phyloP scores from a whole-genome alignment of 1,139 yeast genomes.

The Geotrichum histeridarum region DNA sequence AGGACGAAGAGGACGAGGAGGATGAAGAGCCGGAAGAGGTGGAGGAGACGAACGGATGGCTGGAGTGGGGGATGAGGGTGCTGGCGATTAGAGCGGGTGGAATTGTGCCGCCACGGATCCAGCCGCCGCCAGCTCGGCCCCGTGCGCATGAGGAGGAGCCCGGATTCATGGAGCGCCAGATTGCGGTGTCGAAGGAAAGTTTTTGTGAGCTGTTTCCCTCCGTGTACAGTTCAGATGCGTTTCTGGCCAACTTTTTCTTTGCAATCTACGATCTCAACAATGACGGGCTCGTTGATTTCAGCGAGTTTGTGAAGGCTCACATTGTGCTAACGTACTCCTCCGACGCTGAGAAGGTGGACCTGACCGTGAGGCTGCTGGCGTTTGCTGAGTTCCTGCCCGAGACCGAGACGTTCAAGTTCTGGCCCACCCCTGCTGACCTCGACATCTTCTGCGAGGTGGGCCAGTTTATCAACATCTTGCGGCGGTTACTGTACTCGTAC shows the following conservation, averaged over 20 bases:
- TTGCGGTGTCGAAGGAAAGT: constrained; percentile 17
- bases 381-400: constrained; percentile 2
- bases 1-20: neutral
- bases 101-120: too few relatives aligned
- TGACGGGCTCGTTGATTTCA: constrained; percentile 26
- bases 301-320: constrained; percentile 23
- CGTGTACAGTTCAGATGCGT: constrained; percentile 14
- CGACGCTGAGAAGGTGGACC: constrained; percentile 10
- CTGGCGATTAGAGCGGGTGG: too few relatives aligned
- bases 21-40: neutral
- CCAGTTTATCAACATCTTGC: constrained; percentile 10
- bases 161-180: neutral
- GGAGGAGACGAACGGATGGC: neutral
- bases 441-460: constrained; percentile 8
- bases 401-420: constrained; percentile 8
- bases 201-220: constrained; percentile 23
- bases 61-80: neutral
- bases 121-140: neutral
- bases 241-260: constrained; percentile 21
- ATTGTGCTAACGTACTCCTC: constrained; percentile 6
- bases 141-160: neutral
- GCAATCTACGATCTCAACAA: constrained; percentile 25
- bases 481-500: constrained; percentile 23
- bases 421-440: neutral
- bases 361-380: constrained; percentile 5